Base-by-base conservation (phyloP, 176 grass and related monocot genomes). In the Oryza longistaminata region DNA sequence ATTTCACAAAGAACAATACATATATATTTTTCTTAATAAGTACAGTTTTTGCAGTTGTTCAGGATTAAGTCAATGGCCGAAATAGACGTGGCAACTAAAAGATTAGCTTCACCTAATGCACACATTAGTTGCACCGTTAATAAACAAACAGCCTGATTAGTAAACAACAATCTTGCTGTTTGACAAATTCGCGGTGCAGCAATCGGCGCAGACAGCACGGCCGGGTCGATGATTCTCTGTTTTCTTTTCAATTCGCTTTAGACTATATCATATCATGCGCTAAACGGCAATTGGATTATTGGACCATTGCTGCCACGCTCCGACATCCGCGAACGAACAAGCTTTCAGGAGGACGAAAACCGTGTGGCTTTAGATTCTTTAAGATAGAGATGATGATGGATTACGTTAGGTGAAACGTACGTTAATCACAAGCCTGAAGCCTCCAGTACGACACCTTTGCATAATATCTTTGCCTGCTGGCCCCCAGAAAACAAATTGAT, bases 1-100 rank as follows among this genome's bases (percentile, higher is more conserved):
- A 62, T 62, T 62, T 62, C 58, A 24, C n/a, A 62, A 62, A 62
- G 19, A 62, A 11, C 10, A 43, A 43, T 9, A 55, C 4, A 55
- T 73, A 74, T 15, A 46, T 8, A 7, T 43, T 6, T 11, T 19
- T 45, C 3, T 74, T 19, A 62, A 62, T 11, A 2, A n/a, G 73
- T n/a, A 16, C 73, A 37, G 48, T 58, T 35, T 34, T 58, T 58
- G 49, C 49, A n/a, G 73, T 13, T 58, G 9, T 3, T 29, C 27
- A 46, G 24, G 52, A 61, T 40, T 75, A 19, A 89, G 87, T 89
- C 82, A 75, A 64, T 31, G 21, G 44, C 46, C 5, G 82, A 85
- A 50, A 21, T 1, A 5, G 77, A 85, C 77, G 87, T 70, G 11
- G 37, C 50, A 89, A n/a, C 88, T 24, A 33, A 81, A 81, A 65